Evolutionary conservation across 73 alveolate genomes (phyloP), one percentile per base, ranked within the genome.

Genomic region (Tetrahymena thermophila): DNA sequence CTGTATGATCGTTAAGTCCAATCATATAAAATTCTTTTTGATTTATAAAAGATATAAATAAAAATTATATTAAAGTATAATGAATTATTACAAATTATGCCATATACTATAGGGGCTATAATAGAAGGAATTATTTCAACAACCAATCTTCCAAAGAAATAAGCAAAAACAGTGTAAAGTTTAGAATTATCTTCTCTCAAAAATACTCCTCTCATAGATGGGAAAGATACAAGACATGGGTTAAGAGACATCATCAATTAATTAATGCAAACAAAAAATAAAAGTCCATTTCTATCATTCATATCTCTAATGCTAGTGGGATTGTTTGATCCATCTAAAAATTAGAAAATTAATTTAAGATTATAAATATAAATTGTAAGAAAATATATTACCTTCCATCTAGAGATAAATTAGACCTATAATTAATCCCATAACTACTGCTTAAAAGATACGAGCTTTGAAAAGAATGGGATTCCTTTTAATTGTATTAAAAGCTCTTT

Each of bases 131-230:
- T 93, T 28, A 89, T 38, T 35, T 95, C 97, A 4, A 95, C 94
- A 17, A 89, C 0, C 1, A 94, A 34, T 34, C 85, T 94, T 14
- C 94, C 43, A 35, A 94, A 38, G 43, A 94, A 94, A 38, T 94
- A 94, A 31, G 96, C 85, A 23, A 23, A 25, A 35, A 85, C 43
- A 38, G 85, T 94, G 35, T 94, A 94, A 28, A 94, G 44, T 94
- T 94, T 94, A 38, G 96, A 35, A 40, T 94, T 94, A 19, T 94
- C 96, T 43, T 94, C 96, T 56, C 93, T 94, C 71, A 94, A 94
- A 42, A 94, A 94, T 10, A 94, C 58, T 85, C 40, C 34, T 85
- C 96, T 94, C 55, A 84, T 94, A 31, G 56, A 85, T 23, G 96
- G 96, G 85, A 94, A 57, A 34, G 71, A 83, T 21, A 71, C 23